Conservation (phyloP, 768 basidiomycete species). For the Lactarius vividus region DNA sequence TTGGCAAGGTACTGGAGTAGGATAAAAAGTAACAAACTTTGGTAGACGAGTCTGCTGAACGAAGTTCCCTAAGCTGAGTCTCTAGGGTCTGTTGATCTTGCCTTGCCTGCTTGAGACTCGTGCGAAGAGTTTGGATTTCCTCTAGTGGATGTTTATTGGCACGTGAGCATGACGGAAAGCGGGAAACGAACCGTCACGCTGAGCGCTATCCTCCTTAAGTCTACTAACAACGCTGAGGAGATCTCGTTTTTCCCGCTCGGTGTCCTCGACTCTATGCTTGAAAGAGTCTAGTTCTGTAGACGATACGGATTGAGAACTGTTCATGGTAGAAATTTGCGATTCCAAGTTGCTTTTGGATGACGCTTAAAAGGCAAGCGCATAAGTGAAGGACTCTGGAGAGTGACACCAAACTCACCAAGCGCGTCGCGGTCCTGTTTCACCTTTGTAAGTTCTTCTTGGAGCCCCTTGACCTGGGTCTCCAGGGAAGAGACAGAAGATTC, state of each 20-base stretch:
- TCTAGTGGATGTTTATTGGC: slow-evolving; percentile 40
- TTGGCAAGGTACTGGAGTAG: slow-evolving; percentile 7
- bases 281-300: slow-evolving; percentile 58
- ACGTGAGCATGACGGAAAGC: not conserved
- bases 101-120: slow-evolving; percentile 69
- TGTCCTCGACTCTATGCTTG: slow-evolving; percentile 63
- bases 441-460: slow-evolving; percentile 54
- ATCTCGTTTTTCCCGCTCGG: slow-evolving; percentile 88
- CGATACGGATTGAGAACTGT: slow-evolving; percentile 58
- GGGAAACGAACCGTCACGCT: slow-evolving; percentile 64
- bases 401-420: slow-evolving; percentile 48
- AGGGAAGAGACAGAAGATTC: slow-evolving; percentile 60
- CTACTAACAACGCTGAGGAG: slow-evolving; percentile 80
- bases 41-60: slow-evolving; percentile 72
- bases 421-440: slow-evolving; percentile 63
- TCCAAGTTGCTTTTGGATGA: slow-evolving; percentile 48
- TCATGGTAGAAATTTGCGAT: slow-evolving; percentile 54
- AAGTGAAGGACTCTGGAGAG: slow-evolving; percentile 11
- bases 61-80: slow-evolving; percentile 65
- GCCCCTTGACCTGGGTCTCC: slow-evolving; percentile 48
- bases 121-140: slow-evolving; percentile 66
- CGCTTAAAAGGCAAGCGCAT: slow-evolving; percentile 35
- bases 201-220: slow-evolving; percentile 68
- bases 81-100: slow-evolving; percentile 70
- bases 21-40: slow-evolving; percentile 45